phyloP scores from a whole-genome alignment of 2,329 filamentous ascomycete genomes.

The Pseudogymnoascus sp. region DNA sequence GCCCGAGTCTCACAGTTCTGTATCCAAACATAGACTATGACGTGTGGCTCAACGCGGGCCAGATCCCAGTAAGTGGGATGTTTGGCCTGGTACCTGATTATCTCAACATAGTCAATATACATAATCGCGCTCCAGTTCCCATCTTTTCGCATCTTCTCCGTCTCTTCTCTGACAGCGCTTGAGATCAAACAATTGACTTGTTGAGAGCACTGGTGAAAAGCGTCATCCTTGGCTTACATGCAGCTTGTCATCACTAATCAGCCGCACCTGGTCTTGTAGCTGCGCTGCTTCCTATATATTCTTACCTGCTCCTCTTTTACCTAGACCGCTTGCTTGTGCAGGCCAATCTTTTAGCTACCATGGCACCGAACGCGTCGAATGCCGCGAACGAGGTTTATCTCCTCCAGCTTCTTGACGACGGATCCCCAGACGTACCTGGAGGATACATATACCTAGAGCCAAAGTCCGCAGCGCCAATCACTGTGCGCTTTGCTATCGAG shows the following conservation, averaged over 20 bases:
- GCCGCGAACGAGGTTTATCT: conserved; percentile 70
- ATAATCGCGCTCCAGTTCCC: background rate
- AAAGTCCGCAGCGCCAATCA: conserved; percentile 61
- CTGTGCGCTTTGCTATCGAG: conserved; percentile 81
- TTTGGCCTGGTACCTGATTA: background rate
- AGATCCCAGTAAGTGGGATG: conserved; percentile 1
- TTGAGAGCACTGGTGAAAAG: background rate
- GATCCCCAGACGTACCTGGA: conserved; percentile 79
- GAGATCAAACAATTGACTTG: background rate
- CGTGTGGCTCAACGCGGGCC: conserved; percentile 4
- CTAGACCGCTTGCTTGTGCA: background rate
- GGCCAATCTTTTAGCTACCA: conserved; percentile 23
- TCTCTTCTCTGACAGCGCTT: background rate
- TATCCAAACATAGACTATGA: conserved; percentile 5
- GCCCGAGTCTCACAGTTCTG: background rate
- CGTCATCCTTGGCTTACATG: conserved; percentile 7
- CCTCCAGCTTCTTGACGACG: conserved; percentile 83
- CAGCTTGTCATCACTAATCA: conserved; percentile 1
- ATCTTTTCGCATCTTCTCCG: background rate
- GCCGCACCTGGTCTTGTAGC: background rate
- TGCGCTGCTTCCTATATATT: background rate
- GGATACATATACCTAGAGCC: conserved; percentile 89
- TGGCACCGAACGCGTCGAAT: conserved; percentile 53
- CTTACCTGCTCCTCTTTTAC: background rate
- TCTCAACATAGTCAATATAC: conserved; percentile 5